Conservation (phyloP, 179 eudicot genomes). For the Beta lomatogona region DNA sequence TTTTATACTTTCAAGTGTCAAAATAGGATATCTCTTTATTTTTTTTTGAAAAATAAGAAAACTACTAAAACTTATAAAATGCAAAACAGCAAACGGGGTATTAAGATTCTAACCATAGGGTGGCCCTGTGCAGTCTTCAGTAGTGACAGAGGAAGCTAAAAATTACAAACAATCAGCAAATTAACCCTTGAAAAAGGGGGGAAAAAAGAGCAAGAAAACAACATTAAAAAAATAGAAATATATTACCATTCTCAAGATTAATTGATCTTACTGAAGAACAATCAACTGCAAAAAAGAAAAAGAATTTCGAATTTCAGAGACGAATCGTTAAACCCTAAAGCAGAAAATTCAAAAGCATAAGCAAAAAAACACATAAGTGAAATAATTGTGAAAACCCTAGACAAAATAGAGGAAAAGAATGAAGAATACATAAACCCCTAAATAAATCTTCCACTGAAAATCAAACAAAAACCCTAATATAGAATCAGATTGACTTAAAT, state of each 20-base stretch:
- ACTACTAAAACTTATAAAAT: not conserved
- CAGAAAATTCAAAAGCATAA: not conserved
- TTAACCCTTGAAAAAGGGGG: not conserved
- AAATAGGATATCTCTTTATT: not conserved
- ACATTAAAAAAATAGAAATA: not conserved
- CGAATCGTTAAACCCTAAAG: not conserved
- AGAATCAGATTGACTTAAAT: too few relatives aligned
- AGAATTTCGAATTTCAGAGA: not conserved
- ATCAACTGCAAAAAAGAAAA: not conserved
- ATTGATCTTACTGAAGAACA: not conserved
- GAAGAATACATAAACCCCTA: too few relatives aligned
- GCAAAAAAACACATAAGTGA: not conserved
- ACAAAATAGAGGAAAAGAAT: not conserved
- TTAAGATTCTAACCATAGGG: constrained; percentile 59
- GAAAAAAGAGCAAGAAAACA: not conserved
- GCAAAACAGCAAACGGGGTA: not conserved
- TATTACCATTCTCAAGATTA: constrained; percentile 4
- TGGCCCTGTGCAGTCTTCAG: constrained; percentile 87
- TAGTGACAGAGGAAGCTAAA: constrained; percentile 77
- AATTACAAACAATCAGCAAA: not conserved
- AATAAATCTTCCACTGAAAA: too few relatives aligned
- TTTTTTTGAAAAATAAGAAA: not conserved
- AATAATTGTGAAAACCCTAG: not conserved
- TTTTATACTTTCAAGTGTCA: too few relatives aligned
- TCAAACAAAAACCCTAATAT: too few relatives aligned